A percentile compares a stretch with the other conserved stretches of the same genome.
These are phyloP conservation scores for Teunomyces kruisii DNA, from an alignment of 805 yeast species.

Conservation along the genomic window DNA sequence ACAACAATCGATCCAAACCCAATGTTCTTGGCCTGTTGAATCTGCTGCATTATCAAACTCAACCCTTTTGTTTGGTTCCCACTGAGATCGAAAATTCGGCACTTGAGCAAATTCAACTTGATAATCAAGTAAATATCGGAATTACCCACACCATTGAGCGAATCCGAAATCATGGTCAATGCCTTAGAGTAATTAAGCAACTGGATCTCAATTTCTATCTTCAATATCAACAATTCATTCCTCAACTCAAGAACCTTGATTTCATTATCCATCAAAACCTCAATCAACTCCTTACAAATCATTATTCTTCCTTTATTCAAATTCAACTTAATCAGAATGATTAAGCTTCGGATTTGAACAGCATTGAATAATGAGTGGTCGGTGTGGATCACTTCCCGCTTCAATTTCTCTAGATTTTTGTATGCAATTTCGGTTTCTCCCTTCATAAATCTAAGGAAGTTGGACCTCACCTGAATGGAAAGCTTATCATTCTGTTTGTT, in stretches of 20 bases:
- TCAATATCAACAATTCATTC: constrained; percentile 26
- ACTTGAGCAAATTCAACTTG: constrained; percentile 47
- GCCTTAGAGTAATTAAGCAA: constrained; percentile 33
- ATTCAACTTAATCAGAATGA: constrained; percentile 36
- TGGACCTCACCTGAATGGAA: constrained; percentile 40
- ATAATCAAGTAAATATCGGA: constrained; percentile 45
- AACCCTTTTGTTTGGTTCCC: constrained; percentile 51
- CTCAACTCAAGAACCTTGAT: constrained; percentile 30
- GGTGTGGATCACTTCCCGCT: constrained; percentile 14
- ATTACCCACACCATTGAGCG: neutral
- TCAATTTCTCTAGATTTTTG: constrained; percentile 31
- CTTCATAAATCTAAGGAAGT: constrained; percentile 26
- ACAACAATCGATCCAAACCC: constrained; percentile 46
- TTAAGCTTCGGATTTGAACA: constrained; percentile 39
- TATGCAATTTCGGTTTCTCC: constrained; percentile 46
- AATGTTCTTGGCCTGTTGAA: constrained; percentile 46
- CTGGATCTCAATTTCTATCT: constrained; percentile 29
- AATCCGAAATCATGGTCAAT: constrained; percentile 19
- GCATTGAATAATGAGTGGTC: constrained; percentile 43
- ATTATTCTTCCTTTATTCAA: constrained; percentile 39
- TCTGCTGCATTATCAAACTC: constrained; percentile 48
- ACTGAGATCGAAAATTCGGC: constrained; percentile 41
- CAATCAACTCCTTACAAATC: constrained; percentile 35
- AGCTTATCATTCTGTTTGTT: constrained; percentile 37
- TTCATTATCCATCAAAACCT: constrained; percentile 27